phyloP scores from a whole-genome alignment of 1,139 yeast species.

The Saccharomycopsis hybrid region DNA sequence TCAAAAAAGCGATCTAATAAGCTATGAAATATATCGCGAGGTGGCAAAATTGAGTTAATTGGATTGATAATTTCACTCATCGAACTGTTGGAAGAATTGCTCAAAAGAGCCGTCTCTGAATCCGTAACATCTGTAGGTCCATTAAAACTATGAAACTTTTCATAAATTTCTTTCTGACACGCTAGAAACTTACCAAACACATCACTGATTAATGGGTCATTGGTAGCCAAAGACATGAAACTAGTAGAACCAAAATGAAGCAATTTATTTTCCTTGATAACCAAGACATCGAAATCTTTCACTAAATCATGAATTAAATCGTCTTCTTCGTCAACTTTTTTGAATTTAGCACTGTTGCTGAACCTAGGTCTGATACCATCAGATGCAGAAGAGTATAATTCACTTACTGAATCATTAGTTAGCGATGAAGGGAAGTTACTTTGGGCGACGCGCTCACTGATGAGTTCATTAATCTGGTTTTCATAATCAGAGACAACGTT shows the following conservation, averaged over 20 bases:
- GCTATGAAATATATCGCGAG: slow-evolving; percentile 27
- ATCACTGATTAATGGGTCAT: slow-evolving; percentile 31
- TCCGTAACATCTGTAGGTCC: slow-evolving; percentile 17
- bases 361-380: neutral
- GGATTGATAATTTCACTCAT: slow-evolving; percentile 24
- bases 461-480: slow-evolving; percentile 10
- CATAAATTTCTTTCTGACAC: slow-evolving; percentile 23
- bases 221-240: slow-evolving; percentile 31
- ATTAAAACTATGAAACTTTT: neutral
- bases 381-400: neutral
- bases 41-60: slow-evolving; percentile 35
- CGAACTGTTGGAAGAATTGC: neutral
- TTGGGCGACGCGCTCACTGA: neutral
- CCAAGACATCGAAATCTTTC: slow-evolving; percentile 34
- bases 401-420: neutral
- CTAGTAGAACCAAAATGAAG: slow-evolving; percentile 39
- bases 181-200: slow-evolving; percentile 28
- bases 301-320: slow-evolving; percentile 34
- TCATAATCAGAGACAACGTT: slow-evolving; percentile 12
- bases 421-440: too few species aligned
- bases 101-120: neutral
- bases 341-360: neutral
- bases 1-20: slow-evolving; percentile 35
- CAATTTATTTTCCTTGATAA: slow-evolving; percentile 35
- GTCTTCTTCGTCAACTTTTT: slow-evolving; percentile 8